These are phyloP conservation scores for Naganishia onofrii DNA, from an alignment of 768 basidiomycete genomes.

Conservation along the genomic window DNA sequence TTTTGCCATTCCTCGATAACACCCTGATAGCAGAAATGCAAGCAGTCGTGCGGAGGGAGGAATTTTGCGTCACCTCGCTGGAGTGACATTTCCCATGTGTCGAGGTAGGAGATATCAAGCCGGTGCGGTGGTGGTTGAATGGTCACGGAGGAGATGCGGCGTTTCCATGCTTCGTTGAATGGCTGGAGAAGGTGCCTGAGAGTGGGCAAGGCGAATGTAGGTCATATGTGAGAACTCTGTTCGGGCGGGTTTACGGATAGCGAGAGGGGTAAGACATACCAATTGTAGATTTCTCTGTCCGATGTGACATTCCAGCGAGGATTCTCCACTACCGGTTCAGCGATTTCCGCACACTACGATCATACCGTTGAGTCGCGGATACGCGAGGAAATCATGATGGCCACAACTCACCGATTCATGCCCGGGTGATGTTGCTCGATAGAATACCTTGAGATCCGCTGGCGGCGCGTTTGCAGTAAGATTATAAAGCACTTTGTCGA, in stretches of 20 bases:
- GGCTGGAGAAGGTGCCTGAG: conserved; percentile 24
- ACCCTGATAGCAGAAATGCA: conserved; percentile 31
- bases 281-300: neutral
- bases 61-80: conserved; percentile 23
- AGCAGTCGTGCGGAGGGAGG: conserved; percentile 26
- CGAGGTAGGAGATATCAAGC: conserved; percentile 25
- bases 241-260: too few species aligned
- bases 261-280: neutral
- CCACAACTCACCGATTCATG: conserved; percentile 1
- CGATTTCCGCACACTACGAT: neutral
- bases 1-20: conserved; percentile 30
- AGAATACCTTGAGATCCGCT: conserved; percentile 11
- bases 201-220: too few species aligned
- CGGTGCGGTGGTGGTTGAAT: neutral
- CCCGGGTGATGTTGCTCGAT: conserved; percentile 17
- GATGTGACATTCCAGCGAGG: neutral
- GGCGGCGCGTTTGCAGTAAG: neutral
- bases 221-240: too few species aligned
- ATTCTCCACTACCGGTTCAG: neutral
- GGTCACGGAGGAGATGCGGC: neutral
- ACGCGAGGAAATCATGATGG: too few species aligned
- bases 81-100: conserved; percentile 24
- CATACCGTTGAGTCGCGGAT: neutral
- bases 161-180: conserved; percentile 23
- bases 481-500: conserved; percentile 15